A percentile compares a stretch with the other conserved stretches of the same genome.
Conservation (phyloP, 306 rosid species). For the Adenanthera pavonina region DNA sequence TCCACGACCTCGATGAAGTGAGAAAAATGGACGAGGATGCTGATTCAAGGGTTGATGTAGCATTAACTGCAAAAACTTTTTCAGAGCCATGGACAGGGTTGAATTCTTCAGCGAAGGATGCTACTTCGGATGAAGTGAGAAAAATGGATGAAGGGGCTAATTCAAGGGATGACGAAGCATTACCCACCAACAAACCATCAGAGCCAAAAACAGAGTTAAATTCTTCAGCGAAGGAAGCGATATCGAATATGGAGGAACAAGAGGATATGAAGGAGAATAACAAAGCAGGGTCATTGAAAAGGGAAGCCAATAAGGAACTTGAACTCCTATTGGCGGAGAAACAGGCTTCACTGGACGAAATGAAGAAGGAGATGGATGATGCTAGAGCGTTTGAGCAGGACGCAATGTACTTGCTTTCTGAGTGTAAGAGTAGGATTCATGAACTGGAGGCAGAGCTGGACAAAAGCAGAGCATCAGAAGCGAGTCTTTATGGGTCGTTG, state of each 20-base stretch:
- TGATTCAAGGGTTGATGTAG: conserved; percentile 41
- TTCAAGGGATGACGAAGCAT: conserved; percentile 39
- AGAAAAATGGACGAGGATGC: conserved; percentile 45
- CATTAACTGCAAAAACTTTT: conserved; percentile 19
- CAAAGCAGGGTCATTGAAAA: not conserved
- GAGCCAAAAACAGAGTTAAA: conserved; percentile 18
- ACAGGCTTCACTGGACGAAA: conserved; percentile 1
- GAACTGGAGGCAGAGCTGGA: conserved; percentile 58
- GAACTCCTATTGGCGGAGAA: not conserved
- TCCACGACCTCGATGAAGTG: conserved; percentile 42
- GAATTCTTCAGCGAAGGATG: not conserved
- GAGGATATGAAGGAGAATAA: conserved; percentile 35
- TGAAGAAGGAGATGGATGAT: conserved; percentile 37
- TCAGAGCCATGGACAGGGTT: conserved; percentile 28
- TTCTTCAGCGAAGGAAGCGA: conserved; percentile 31
- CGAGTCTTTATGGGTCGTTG: conserved; percentile 60
- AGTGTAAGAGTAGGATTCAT: conserved; percentile 42
- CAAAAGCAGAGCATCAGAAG: conserved; percentile 59
- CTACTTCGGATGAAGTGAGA: not conserved
- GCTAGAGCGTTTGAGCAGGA: conserved; percentile 50
- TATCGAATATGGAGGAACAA: not conserved
- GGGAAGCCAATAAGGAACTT: not conserved
- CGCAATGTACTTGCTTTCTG: conserved; percentile 35
- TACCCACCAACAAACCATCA: conserved; percentile 7
- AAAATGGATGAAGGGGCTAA: conserved; percentile 42